Evolutionary conservation across 768 basidiomycete species (phyloP), one percentile per base, ranked within the genome.

Genomic region (Tylopilus intermedius): DNA sequence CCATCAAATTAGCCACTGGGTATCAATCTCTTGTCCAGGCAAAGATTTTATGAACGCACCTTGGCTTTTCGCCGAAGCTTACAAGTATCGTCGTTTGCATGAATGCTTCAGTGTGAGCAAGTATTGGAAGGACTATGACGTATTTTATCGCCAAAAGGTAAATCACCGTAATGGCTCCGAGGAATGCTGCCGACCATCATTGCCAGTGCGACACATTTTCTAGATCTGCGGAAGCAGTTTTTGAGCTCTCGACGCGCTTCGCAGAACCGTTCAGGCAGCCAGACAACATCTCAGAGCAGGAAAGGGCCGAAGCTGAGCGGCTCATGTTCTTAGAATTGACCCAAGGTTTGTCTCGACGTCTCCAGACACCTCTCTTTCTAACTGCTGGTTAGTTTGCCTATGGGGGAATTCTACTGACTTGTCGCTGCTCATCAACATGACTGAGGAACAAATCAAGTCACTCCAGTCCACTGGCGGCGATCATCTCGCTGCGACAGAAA

Each of bases 391-490:
- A 90, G 92, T 96, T 48, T 95, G 93, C 66, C 78, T 95, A 11
- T 96, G 94, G 94, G 94, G 94, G 14, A 96, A 97, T 72, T 93
- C 94, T 8, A 97, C 94, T 46, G 94, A 96, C 70, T 76, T 96
- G 46, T 95, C 93, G 2, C 79, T 97, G 35, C 77, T 96, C 53
- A 97, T 96, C 70, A 91, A 97, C 72, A 95, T 96, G 94, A 89
- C 89, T 7, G 94, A 97, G 71, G 94, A 96, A 29, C 94, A 96
- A 68, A 96, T 97, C 73, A 94, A 93, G 68, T 81, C 86, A 43
- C 78, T 96, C n/a, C 94, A 97, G 66, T 94, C 93, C 13, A 95
- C 94, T 15, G 94, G 94, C 10, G 92, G 93, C n/a, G 94, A 93
- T 43, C 83, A 91, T 55, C 83, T 97, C 42, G 94, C 94, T 3